Base-by-base conservation (phyloP, 2,329 filamentous ascomycete genomes). In the Seiridium unicorne region DNA sequence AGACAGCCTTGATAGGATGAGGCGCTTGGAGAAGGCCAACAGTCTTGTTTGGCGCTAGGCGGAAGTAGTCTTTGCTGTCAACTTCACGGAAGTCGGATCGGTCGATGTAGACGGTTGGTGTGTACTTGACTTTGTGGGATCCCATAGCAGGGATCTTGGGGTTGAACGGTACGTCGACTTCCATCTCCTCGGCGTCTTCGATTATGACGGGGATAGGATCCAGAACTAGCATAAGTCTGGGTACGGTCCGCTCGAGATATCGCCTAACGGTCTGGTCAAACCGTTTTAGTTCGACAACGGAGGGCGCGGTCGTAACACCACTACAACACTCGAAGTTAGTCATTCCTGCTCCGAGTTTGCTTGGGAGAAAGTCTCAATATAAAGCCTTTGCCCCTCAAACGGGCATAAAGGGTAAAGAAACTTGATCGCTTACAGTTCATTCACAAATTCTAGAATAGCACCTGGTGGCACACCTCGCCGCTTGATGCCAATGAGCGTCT, bases 211-310 rank as follows among this genome's bases (percentile, higher is more conserved):
- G 89, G 51, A 97, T 80, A 0, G 94, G 94, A 65, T 97, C 92
- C 26, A 97, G 83, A 2, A 98, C 86, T 36, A 97, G 82, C 90
- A 96, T 95, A 10, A 97, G 82, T 34, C 94, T 88, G 2, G 94
- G 93, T 0, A 97, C 93, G 0, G 91, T 93, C 54, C 85, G 85
- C 73, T 98, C 94, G 11, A 98, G 87, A 72, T 97, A 96, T 64
- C 88, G 88, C 31, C 94, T 88, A 62, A 98, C 87, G 0, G 87
- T 88, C 71, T 94, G 88, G 70, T 98, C 94, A 63, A 98, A 92
- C n/a, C 90, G 88, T 60, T 83, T 77, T 51, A 92, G 88, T 72
- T 94, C 87, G 67, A 97, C 96, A 64, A 91, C 87, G 3, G 89
- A 90, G 57, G 86, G 85, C 44, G 89, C 84, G 42, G 93, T 96